phyloP scores from a whole-genome alignment of 106 monocot species.

The Apostasia ramifera region DNA sequence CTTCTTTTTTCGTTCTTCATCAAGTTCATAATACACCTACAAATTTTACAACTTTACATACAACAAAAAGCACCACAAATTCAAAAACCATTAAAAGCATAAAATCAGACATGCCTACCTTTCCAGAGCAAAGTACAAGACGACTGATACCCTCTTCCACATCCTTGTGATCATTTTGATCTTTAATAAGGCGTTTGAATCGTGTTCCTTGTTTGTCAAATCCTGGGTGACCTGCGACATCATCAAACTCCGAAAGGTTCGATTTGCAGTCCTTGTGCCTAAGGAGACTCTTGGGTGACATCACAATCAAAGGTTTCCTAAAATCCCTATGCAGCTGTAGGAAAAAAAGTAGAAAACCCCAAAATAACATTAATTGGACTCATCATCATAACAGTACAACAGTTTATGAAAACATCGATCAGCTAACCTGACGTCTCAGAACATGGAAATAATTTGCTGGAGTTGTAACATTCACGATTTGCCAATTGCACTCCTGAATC shows the following conservation, averaged over 20 bases:
- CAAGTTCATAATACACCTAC: conserved; percentile 92
- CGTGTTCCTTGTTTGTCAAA: conserved; percentile 99
- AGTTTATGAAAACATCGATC: background rate
- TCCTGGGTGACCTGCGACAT: conserved; percentile 81
- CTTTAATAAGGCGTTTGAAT: conserved; percentile 96
- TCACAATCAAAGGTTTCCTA: conserved; percentile 90
- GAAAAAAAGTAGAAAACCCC: conserved; percentile 1
- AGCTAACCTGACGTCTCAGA: conserved; percentile 76
- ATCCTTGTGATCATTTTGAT: conserved; percentile 70
- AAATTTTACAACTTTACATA: background rate
- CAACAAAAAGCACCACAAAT: background rate
- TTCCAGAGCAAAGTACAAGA: conserved; percentile 86
- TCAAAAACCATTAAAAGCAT: background rate
- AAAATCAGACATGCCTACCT: conserved; percentile 32
- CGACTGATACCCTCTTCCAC: conserved; percentile 86
- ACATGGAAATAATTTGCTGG: conserved; percentile 99
- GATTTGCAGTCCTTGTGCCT: conserved; percentile 97
- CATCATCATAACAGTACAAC: background rate
- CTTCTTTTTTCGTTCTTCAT: conserved; percentile 62
- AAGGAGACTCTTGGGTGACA: conserved; percentile 89
- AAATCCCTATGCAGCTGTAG: conserved; percentile 92
- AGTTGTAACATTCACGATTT: conserved; percentile 93
- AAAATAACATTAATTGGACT: background rate
- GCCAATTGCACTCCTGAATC: conserved; percentile 99
- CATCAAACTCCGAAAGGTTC: conserved; percentile 91